Evolutionary conservation across 345 rosid species (phyloP).

Genomic region (Brassica rapa): DNA sequence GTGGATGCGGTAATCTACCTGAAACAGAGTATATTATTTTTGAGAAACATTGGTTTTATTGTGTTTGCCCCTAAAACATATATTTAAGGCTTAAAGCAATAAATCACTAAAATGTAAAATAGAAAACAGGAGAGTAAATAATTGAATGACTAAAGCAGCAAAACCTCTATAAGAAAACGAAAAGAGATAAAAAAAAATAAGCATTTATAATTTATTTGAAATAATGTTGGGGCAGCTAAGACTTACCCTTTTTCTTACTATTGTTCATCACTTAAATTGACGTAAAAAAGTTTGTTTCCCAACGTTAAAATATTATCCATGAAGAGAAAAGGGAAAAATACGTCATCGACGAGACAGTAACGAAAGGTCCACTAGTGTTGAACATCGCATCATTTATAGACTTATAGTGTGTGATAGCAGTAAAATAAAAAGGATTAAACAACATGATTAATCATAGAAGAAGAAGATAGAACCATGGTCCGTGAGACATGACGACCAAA

Average conservation of each 20-base stretch:
- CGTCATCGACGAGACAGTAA: not conserved
- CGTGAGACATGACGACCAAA: not conserved
- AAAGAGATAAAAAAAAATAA: not conserved
- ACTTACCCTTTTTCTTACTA: not conserved
- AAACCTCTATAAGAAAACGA: not conserved
- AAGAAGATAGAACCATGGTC: not conserved
- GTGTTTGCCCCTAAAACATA: not conserved
- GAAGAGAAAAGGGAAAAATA: not conserved
- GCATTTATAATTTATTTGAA: constrained; percentile 5
- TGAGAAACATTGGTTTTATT: not conserved
- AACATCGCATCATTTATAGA: constrained; percentile 14
- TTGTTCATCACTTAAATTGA: not conserved
- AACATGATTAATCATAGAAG: not conserved
- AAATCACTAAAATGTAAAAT: constrained; percentile 1
- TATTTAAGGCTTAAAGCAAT: not conserved
- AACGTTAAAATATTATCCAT: not conserved
- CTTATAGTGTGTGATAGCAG: not conserved
- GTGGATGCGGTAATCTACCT: no score
- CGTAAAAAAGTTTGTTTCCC: not conserved
- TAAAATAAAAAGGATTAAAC: not conserved
- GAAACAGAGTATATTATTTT: not conserved
- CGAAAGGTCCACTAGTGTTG: constrained; percentile 9
- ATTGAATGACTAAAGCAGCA: constrained; percentile 12
- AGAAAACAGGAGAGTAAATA: constrained; percentile 6
- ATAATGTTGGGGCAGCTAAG: constrained; percentile 10